Base-by-base conservation (phyloP, 2,329 filamentous ascomycete genomes). In the Sclerotiophoma versabilis region DNA sequence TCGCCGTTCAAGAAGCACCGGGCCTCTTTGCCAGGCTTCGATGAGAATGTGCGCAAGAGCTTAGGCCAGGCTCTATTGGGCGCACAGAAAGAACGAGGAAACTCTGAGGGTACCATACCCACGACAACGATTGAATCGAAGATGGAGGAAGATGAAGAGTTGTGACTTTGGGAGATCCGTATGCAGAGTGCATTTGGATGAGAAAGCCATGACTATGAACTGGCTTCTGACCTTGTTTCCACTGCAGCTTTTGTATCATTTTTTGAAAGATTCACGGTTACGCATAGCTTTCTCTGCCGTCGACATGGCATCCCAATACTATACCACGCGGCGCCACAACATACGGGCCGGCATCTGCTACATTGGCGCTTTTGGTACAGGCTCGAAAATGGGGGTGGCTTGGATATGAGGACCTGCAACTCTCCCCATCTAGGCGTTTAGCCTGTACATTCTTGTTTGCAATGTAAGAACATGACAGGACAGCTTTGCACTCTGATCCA, bases 1-100 rank as follows among this genome's bases (percentile, higher is more conserved):
- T 91, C 88, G 61, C 90, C 90, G 1, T 81, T 91, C 65, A 92
- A 92, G 81, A 91, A 88, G 70, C 87, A 90, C 53, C 82, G 90
- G 29, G 84, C 87, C 1, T 90, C 87, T 64, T 65, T 85, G 20
- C 79, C 81, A 7, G 82, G 79, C 7, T 73, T 78, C 32, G 75
- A 81, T 47, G 77, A 76, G 42, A 76, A 80, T 26, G 68, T 73
- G 7, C 65, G 74, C 46, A 74, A 72, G 64, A 75, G 71, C 46
- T 49, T 75, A 0, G 72, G 67, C 1, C 73, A 61, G 60, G 72
- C 55, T 32, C 70, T 68, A 27, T 60, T 69, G 60, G 68, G 65
- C 44, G 58, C 68, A 1, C 64, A 64, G n/a, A 69, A 74, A 51
- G 72, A 73, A 49, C 57, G 67, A 12, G 67, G 65, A 19, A 71